Evolutionary conservation across 2,329 filamentous ascomycete species (phyloP), one percentile per base, ranked within the genome.

Genomic region (Aspergillus vadensis): DNA sequence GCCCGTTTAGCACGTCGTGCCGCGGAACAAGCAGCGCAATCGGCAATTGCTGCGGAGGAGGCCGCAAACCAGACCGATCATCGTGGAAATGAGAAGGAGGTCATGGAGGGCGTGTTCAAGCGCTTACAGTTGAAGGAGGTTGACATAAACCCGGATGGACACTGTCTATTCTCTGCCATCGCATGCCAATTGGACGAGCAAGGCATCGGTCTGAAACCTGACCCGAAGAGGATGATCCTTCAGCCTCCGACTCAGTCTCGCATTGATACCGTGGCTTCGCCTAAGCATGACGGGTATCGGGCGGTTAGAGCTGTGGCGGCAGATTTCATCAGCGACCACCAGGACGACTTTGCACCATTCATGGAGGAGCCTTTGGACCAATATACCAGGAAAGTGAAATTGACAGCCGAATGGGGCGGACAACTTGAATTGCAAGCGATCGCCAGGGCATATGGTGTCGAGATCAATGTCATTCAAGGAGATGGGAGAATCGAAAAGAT

Each of bases 401-500:
- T 95, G 60, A 97, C 93, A 52, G 93, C 91, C 0, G 94, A 97
- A 77, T 99, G 95, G 95, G 95, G 95, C 53, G 95, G 95, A 0
- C 91, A 98, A 80, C 77, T 97, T 64, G 95, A 99, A 81, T 78
- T 99, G 58, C 82, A 88, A 75, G 95, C 95, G 23, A 82, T 99
- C 73, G 91, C 94, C 54, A 88, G 86, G 73, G 86, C 86, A 57
- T 98, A 96, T 70, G 86, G 85, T 3, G 86, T 95, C 10, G 86
- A 89, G 71, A 94, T 98, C 63, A 87, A 88, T 71, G 90, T 99
- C 12, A 80, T 99, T 63, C 93, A 97, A 67, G 85, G 84, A 70
- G 90, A 94, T 73, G 92, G 92, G 4, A 81, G 88, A 58, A 87
- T 91, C 59, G 91, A 96, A 74, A 88, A 85, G 67, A 91, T 98